phyloP scores from a whole-genome alignment of 768 basidiomycete species.

The Kwoniella shandongensis region DNA sequence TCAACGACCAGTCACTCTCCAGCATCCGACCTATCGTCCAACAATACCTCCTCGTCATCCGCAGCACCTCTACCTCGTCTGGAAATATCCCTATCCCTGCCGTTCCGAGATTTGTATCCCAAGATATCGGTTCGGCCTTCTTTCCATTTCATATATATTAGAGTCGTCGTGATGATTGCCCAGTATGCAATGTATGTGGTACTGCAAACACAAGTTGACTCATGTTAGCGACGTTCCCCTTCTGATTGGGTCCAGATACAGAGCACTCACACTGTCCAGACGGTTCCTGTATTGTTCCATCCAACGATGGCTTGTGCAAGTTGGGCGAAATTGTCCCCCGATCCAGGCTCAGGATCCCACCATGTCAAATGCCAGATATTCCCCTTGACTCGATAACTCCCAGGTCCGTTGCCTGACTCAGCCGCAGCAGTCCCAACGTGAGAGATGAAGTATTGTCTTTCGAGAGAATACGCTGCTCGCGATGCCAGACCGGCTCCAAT shows the following conservation, averaged over 20 bases:
- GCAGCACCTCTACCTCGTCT: slow-evolving; percentile 9
- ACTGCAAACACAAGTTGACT: slow-evolving; percentile 49
- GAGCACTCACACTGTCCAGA: slow-evolving; percentile 34
- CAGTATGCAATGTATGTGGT: slow-evolving; percentile 85
- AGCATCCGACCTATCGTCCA: slow-evolving; percentile 19
- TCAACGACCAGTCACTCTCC: slow-evolving; percentile 4
- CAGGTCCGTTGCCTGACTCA: slow-evolving; percentile 64
- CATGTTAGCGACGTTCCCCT: not conserved
- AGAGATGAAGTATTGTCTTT: slow-evolving; percentile 64
- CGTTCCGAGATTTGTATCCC: slow-evolving; percentile 22
- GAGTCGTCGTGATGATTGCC: slow-evolving; percentile 68
- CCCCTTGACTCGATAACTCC: slow-evolving; percentile 72
- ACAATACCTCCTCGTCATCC: slow-evolving; percentile 19
- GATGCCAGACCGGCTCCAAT: slow-evolving; percentile 93
- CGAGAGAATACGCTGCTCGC: slow-evolving; percentile 68
- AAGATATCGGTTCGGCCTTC: slow-evolving; percentile 50
- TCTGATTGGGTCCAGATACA: too few relatives aligned
- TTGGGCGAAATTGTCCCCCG: slow-evolving; percentile 21
- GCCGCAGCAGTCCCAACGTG: slow-evolving; percentile 64
- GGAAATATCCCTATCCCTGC: slow-evolving; percentile 16
- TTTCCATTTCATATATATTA: slow-evolving; percentile 58
- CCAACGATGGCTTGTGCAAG: slow-evolving; percentile 78
- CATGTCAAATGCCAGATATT: slow-evolving; percentile 75
- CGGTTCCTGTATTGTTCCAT: slow-evolving; percentile 78
- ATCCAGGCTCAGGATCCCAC: slow-evolving; percentile 33